These are phyloP conservation scores for Aspergillus nidulans DNA, from an alignment of 495 filamentous ascomycete genomes.

Conservation along the genomic window DNA sequence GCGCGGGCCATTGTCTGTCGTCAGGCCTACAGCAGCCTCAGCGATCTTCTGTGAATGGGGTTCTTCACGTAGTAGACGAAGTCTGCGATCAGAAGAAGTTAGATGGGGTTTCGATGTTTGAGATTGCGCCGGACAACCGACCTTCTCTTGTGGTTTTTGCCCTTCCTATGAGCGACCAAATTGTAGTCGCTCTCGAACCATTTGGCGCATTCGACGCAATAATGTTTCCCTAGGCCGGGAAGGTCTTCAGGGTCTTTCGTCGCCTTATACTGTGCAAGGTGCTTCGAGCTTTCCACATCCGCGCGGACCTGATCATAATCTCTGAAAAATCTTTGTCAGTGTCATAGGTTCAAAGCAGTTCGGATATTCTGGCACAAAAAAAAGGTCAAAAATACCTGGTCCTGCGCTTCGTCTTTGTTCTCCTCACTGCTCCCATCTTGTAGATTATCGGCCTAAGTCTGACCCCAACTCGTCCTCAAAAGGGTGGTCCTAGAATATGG, in stretches of 20 bases:
- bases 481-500: slow-evolving; percentile 11
- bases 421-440: slow-evolving; percentile 53
- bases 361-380: not conserved
- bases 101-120: not conserved
- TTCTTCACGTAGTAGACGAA: slow-evolving; percentile 71
- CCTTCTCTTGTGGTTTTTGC: slow-evolving; percentile 91
- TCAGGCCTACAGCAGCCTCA: slow-evolving; percentile 70
- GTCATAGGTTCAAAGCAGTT: not conserved
- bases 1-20: slow-evolving; percentile 57
- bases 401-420: slow-evolving; percentile 55
- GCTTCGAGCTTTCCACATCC: slow-evolving; percentile 70
- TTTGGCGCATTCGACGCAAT: slow-evolving; percentile 93
- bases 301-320: slow-evolving; percentile 85
- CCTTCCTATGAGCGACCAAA: slow-evolving; percentile 69
- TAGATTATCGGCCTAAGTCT: slow-evolving; percentile 20
- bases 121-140: slow-evolving; percentile 31
- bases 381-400: slow-evolving; percentile 43
- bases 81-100: slow-evolving; percentile 39
- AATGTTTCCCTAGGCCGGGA: slow-evolving; percentile 74
- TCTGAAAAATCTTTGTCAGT: slow-evolving; percentile 35
- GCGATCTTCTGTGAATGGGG: slow-evolving; percentile 84
- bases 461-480: slow-evolving; percentile 8
- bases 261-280: slow-evolving; percentile 71
- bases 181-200: slow-evolving; percentile 88
- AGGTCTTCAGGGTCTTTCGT: slow-evolving; percentile 80